These are phyloP conservation scores for Panicum hallii DNA, from an alignment of 202 grass and related monocot genomes.

Conservation along the genomic window DNA sequence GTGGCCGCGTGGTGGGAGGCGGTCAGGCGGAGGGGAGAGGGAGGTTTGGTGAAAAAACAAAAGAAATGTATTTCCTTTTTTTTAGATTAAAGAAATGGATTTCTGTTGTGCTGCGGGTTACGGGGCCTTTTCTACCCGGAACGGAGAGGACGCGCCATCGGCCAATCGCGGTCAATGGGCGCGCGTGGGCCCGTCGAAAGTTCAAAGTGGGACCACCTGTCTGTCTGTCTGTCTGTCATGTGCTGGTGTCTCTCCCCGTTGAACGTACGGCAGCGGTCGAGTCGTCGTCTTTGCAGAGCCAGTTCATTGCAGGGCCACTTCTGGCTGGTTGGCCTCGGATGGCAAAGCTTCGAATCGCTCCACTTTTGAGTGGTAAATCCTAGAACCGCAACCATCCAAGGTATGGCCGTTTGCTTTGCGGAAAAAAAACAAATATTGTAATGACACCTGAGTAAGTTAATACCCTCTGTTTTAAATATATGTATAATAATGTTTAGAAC, in stretches of 20 bases:
- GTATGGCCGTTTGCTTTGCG: not conserved
- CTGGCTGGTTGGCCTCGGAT: not conserved
- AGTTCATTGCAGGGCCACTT: not conserved
- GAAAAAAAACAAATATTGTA: not conserved
- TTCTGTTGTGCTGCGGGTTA: not conserved
- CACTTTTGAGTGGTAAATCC: not conserved
- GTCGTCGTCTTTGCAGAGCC: not conserved
- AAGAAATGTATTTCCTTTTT: too few relatives aligned
- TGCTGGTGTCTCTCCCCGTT: not conserved
- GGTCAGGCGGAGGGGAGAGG: not conserved
- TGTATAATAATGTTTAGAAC: not conserved
- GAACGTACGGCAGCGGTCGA: not conserved
- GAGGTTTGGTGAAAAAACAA: conserved; percentile 33
- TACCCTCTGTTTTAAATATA: not conserved
- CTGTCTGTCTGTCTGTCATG: conserved; percentile 51
- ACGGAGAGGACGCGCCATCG: conserved; percentile 44
- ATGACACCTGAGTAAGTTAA: not conserved
- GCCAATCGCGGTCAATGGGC: conserved; percentile 30
- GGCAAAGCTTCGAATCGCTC: not conserved
- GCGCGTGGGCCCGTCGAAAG: conserved; percentile 35
- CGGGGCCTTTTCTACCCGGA: conserved; percentile 44
- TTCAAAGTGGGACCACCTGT: conserved; percentile 40
- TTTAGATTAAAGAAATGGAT: too few relatives aligned
- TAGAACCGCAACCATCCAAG: not conserved
- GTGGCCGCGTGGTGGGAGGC: not conserved